Evolutionary conservation across 495 filamentous ascomycete species (phyloP).

Genomic region (Talaromyces borbonicus): DNA sequence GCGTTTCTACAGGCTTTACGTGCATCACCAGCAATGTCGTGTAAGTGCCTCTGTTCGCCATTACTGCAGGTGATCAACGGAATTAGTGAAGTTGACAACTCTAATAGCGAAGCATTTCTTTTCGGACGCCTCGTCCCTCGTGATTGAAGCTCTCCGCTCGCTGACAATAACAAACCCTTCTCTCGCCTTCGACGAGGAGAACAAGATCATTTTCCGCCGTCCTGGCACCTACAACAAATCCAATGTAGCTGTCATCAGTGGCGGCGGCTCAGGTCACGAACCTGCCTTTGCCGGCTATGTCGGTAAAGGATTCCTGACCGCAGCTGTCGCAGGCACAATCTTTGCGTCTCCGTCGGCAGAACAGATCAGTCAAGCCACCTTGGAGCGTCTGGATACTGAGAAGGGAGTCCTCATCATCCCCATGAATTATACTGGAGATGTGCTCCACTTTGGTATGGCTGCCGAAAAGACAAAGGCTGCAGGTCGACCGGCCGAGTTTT

Average conservation of each 20-base stretch:
- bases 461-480: conserved; percentile 84
- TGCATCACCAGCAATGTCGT: too few relatives aligned
- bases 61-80: neutral
- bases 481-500: conserved; percentile 77
- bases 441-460: conserved; percentile 91
- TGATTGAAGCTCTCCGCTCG: conserved; percentile 66
- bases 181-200: conserved; percentile 62
- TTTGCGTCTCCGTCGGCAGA: conserved; percentile 84
- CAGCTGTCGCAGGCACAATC: conserved; percentile 83
- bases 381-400: conserved; percentile 56
- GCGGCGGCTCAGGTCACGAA: conserved; percentile 90
- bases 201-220: conserved; percentile 82
- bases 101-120: conserved; percentile 76
- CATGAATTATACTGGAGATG: conserved; percentile 66
- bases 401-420: conserved; percentile 64
- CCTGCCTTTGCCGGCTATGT: conserved; percentile 73
- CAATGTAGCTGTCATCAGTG: conserved; percentile 75
- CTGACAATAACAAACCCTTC: conserved; percentile 79
- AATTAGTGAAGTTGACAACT: neutral
- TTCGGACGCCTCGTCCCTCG: conserved; percentile 71
- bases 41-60: neutral
- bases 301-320: conserved; percentile 67
- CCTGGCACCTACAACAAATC: conserved; percentile 38
- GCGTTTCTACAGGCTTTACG: too few relatives aligned
- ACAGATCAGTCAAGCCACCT: conserved; percentile 72